Base-by-base conservation (phyloP, 331 rosid species). In the Pyracantha coccinea region DNA sequence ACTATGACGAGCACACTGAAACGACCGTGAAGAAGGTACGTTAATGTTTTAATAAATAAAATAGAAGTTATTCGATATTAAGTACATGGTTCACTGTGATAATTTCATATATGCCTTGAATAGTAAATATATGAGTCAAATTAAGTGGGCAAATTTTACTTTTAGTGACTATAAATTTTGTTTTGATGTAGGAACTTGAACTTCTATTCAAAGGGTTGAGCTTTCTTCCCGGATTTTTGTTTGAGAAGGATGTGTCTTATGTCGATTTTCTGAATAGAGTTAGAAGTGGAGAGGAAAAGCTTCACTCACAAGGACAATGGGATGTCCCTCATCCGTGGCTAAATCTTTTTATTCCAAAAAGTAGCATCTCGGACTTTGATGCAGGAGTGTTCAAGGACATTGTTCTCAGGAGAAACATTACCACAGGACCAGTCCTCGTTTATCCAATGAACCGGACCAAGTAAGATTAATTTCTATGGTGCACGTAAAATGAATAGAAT, bases 271-370 rank as follows among this genome's bases (percentile, higher is more conserved):
- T 91, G 66, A 87, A 88, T 81, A 81, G 98, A 80, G 95, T 90
- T 35, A 75, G 89, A 69, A 77, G 80, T 45, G 96, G 95, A 79
- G 97, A 93, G 80, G 77, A 87, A 66, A 85, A 85, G 81, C 93
- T 93, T 87, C 87, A 87, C 29, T 86, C 93, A 55, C 85, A 87
- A 70, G 97, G 97, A 71, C 72, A 84, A 0, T 93, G 98, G 98
- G 86, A 91, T n/a, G 92, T 91, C 75, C 97, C 98, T 77, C 98
- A 91, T 78, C 98, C 98, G 4, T 93, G 97, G 97, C 82, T 93
- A 25, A 93, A 93, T 74, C 75, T 93, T 64, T 93, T 91, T 21
- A 62, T 93, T 71, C 96, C 98, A 2, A 88, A 85, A 78, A 84
- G 90, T 52, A 75, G 74, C 7, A 86, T 93, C 68, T 57, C 73